These are phyloP conservation scores for Stygiomarasmius scandens DNA, from an alignment of 1,284 basidiomycete species.

Conservation along the genomic window DNA sequence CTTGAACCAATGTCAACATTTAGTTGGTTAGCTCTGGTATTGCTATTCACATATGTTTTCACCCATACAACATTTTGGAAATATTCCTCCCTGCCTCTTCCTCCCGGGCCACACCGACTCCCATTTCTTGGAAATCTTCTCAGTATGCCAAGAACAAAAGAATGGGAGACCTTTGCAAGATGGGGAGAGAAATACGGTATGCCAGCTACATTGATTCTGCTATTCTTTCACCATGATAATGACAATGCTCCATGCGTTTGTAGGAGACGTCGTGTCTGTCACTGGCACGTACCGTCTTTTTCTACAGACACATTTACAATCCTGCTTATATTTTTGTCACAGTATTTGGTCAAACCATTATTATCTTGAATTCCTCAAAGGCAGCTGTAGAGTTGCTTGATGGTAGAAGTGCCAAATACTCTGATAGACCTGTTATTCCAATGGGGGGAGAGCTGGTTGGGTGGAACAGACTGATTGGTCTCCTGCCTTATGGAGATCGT, in stretches of 20 bases:
- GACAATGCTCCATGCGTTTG: too few relatives aligned
- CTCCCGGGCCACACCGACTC: too few relatives aligned
- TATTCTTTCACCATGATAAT: conserved; percentile 24
- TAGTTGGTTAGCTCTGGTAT: too few relatives aligned
- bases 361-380: conserved; percentile 34
- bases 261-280: conserved; percentile 20
- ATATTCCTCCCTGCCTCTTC: too few relatives aligned
- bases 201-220: conserved; percentile 49
- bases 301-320: too few relatives aligned
- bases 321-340: too few relatives aligned
- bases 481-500: conserved; percentile 34
- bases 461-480: conserved; percentile 34
- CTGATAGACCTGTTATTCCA: conserved; percentile 34
- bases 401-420: conserved; percentile 38
- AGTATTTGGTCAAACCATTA: too few relatives aligned
- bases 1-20: too few relatives aligned
- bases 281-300: too few relatives aligned
- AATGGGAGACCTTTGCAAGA: conserved; percentile 24
- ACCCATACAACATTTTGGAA: too few relatives aligned
- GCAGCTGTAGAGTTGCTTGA: conserved; percentile 35
- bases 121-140: conserved; percentile 43
- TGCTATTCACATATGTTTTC: too few relatives aligned
- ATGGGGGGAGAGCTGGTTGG: conserved; percentile 36
- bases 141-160: conserved; percentile 19
- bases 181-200: conserved; percentile 26